phyloP scores from a whole-genome alignment of 768 basidiomycete species.

The Ramaria sp. region DNA sequence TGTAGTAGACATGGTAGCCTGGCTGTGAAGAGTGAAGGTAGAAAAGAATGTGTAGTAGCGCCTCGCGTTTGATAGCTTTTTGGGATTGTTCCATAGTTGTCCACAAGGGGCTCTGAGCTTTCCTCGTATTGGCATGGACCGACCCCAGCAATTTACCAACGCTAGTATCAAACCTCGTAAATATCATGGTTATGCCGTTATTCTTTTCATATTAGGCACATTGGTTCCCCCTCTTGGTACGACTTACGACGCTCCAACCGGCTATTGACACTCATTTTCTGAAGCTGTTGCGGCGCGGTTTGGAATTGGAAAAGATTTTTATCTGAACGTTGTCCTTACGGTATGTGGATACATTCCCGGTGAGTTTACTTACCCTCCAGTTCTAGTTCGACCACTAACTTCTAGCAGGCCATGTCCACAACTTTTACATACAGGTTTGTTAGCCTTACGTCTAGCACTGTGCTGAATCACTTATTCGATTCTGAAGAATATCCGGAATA shows the following conservation, averaged over 20 bases:
- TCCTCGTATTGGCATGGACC: conserved; percentile 5
- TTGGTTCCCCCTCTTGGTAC: conserved; percentile 84
- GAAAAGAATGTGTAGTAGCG: not conserved
- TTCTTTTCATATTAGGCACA: conserved; percentile 83
- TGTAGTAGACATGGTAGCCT: conserved; percentile 30
- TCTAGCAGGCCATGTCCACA: conserved; percentile 70
- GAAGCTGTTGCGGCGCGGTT: conserved; percentile 89
- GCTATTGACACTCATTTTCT: conserved; percentile 9
- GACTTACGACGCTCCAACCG: conserved; percentile 14
- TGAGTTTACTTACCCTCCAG: conserved; percentile 20
- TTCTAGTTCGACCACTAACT: conserved; percentile 5
- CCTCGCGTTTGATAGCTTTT: not conserved
- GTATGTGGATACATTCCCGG: conserved; percentile 88
- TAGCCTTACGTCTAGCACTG: conserved; percentile 3
- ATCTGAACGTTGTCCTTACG: conserved; percentile 80
- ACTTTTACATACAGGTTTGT: conserved; percentile 80
- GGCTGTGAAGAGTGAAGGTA: not conserved
- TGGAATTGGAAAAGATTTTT: conserved; percentile 85
- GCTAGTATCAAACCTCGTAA: conserved; percentile 54
- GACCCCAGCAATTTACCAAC: conserved; percentile 27
- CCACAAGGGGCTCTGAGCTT: not conserved
- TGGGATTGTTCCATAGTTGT: not conserved
- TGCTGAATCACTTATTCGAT: not conserved
- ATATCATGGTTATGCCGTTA: conserved; percentile 70
- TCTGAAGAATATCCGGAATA: conserved; percentile 85